Evolutionary conservation across 2,329 filamentous ascomycete genomes (phyloP), one percentile per base, ranked within the genome.

Genomic region (Dactylellina leptospora): DNA sequence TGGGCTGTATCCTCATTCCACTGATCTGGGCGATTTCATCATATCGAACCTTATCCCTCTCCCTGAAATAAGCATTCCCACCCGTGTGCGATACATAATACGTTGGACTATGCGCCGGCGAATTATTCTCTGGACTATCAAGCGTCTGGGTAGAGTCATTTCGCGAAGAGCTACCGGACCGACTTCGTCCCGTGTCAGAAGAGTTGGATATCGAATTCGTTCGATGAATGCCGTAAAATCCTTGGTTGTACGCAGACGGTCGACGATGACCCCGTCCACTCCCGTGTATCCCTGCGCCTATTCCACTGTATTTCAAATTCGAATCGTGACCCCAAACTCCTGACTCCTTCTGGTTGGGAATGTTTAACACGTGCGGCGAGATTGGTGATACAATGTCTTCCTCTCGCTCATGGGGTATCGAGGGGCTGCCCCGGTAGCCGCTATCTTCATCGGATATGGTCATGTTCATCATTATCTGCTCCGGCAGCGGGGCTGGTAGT

Each of bases 191-290:
- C 2, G 66, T 71, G 33, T 71, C 66, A 8, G 66, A 71, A 9
- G 66, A 71, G 33, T 71, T 71, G 10, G 58, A 63, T 58, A 71
- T 71, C n/a, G 66, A 71, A 23, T 71, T 71, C 28, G 66, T 58
- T 28, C 66, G 45, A 25, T 71, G 22, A 11, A 71, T 48, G 4
- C 66, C 53, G 16, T 71, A 71, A 25, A 71, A 71, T 8, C 36
- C 25, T 18, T 59, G 33, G 36, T 53, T 62, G 20, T 28, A 47
- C 9, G 51, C 25, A 28, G 58, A 44, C 40, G 11, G 60, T 10
- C 58, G 28, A 20, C 23, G 22, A 5, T 25, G 27, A 11, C 27
- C 27, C 9, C 28, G 18, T 18, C 25, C 20, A 16, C 30, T 28
- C 5, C 38, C 18, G 28, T 71, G 58, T 27, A 53, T 28, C 8